Evolutionary conservation across 2,329 filamentous ascomycete species (phyloP).

Genomic region (Colletotrichum navitas): DNA sequence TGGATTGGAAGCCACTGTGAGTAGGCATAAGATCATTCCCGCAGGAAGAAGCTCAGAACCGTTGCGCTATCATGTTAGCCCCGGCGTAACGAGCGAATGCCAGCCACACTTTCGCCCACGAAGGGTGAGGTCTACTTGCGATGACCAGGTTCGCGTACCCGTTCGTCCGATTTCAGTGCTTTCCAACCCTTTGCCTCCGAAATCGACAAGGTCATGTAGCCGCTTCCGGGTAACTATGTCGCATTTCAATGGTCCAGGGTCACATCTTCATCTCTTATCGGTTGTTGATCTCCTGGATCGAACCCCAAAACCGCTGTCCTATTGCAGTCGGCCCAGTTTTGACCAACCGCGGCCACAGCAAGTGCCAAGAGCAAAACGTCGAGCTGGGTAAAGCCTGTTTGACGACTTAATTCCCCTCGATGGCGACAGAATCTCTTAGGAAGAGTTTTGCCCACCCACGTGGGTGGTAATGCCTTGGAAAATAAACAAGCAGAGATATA

Average conservation of each 20-base stretch:
- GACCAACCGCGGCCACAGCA: conserved; percentile 5
- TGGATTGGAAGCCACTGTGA: not conserved
- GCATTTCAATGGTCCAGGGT: not conserved
- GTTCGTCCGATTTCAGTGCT: not conserved
- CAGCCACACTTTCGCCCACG: not conserved
- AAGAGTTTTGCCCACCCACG: not conserved
- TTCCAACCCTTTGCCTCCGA: too few relatives aligned
- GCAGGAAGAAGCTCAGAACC: not conserved
- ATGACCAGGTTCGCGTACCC: not conserved
- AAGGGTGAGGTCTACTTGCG: not conserved
- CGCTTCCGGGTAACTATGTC: not conserved
- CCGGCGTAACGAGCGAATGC: not conserved
- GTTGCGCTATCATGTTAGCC: not conserved
- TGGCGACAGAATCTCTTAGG: conserved; percentile 17
- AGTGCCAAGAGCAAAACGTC: not conserved
- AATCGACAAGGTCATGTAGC: not conserved
- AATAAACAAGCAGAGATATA: conserved; percentile 21
- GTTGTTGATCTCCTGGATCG: not conserved
- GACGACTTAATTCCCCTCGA: conserved; percentile 31
- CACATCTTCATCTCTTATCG: not conserved
- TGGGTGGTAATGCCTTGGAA: conserved; percentile 19
- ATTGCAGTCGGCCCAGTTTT: too few relatives aligned
- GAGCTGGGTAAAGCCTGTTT: not conserved
- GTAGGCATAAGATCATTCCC: not conserved
- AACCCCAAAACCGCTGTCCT: not conserved